These are phyloP conservation scores for Ceratocystis alfenasii DNA, from an alignment of 2,329 filamentous ascomycete species.

Conservation along the genomic window DNA sequence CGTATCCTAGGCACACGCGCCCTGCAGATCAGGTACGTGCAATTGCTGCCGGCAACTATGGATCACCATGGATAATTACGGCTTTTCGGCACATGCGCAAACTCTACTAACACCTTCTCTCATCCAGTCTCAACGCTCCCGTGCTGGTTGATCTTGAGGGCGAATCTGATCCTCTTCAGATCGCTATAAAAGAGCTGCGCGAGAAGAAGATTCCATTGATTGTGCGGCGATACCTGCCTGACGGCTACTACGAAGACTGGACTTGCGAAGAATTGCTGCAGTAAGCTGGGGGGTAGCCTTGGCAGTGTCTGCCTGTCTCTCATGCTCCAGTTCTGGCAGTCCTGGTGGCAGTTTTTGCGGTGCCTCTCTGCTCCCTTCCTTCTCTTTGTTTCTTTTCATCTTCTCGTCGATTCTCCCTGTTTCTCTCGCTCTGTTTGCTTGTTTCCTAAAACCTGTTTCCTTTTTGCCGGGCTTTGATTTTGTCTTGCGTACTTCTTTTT, in stretches of 20 bases:
- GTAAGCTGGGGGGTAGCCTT: slow-evolving; percentile 28
- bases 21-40: slow-evolving; percentile 79
- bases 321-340: background rate
- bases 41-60: background rate
- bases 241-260: slow-evolving; percentile 99
- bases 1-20: slow-evolving; percentile 87
- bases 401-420: background rate
- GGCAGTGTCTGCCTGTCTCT: background rate
- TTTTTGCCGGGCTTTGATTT: background rate
- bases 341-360: too few species aligned
- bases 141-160: slow-evolving; percentile 94
- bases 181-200: slow-evolving; percentile 90
- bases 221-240: slow-evolving; percentile 86
- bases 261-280: slow-evolving; percentile 87
- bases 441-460: background rate
- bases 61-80: too few species aligned
- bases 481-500: background rate
- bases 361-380: background rate
- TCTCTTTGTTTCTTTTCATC: background rate
- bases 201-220: slow-evolving; percentile 99
- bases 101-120: background rate
- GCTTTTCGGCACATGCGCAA: background rate
- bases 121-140: slow-evolving; percentile 80
- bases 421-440: slow-evolving; percentile 8
- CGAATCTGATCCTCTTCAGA: slow-evolving; percentile 93